Percentiles rank a stretch among this genome's conserved stretches.
Evolutionary conservation across 225 moss, liverwort and hornwort species (phyloP).

Genomic region (Lunularia cruciata): DNA sequence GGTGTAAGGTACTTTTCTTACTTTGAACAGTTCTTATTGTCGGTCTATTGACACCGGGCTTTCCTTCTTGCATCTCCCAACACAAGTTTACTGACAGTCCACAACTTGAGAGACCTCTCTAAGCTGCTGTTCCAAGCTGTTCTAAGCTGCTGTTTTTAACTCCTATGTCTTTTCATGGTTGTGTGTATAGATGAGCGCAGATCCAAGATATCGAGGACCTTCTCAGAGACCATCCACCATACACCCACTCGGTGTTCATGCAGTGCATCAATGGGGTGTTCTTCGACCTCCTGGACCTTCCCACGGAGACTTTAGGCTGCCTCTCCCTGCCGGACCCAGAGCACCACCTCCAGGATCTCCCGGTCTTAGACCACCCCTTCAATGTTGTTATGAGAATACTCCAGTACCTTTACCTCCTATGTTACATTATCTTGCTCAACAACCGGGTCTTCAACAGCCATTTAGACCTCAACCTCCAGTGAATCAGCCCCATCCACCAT

Average conservation of each 20-base stretch:
- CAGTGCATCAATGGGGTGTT: neutral
- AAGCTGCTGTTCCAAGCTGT: neutral
- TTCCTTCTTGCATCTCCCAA: too few relatives aligned
- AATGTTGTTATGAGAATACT: neutral
- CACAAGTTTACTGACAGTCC: too few relatives aligned
- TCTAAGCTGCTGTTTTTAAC: neutral
- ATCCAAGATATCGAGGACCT: neutral
- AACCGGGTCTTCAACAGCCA: neutral
- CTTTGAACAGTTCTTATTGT: too few relatives aligned
- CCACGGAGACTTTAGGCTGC: too few relatives aligned
- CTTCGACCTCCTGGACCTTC: neutral
- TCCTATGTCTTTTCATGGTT: neutral
- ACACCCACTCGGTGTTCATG: neutral
- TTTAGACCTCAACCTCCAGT: neutral
- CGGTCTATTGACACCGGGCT: too few relatives aligned
- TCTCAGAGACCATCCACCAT: neutral
- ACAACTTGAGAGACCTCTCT: too few relatives aligned
- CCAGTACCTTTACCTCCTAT: neutral
- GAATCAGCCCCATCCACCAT: neutral
- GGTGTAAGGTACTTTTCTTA: too few relatives aligned
- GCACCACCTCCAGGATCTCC: neutral
- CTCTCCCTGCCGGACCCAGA: too few relatives aligned
- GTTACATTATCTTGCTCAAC: neutral
- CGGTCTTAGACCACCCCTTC: neutral
- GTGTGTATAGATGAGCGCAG: neutral